Evolutionary conservation across 2,329 filamentous ascomycete genomes (phyloP).

Genomic region (Trichoderma gracile): DNA sequence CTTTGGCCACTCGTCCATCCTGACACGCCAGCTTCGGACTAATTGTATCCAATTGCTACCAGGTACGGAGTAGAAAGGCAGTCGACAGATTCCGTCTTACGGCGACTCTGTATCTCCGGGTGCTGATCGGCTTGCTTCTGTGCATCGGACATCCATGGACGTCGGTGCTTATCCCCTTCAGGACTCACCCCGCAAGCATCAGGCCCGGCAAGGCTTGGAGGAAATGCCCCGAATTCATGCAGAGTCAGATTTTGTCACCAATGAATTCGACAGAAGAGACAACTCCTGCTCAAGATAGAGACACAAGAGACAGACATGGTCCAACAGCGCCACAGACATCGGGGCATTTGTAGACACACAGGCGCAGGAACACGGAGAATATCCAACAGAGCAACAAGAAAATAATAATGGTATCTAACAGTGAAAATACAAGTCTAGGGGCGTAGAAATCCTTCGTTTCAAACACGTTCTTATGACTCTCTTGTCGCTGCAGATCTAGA

Average conservation of each 20-base stretch:
- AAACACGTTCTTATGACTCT: conserved; percentile 29
- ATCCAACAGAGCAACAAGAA: background rate
- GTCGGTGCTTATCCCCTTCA: conserved; percentile 14
- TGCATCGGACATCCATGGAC: background rate
- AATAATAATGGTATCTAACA: conserved; percentile 22
- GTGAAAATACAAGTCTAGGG: conserved; percentile 20
- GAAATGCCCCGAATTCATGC: background rate
- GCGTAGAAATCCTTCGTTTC: conserved; percentile 18
- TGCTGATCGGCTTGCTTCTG: background rate
- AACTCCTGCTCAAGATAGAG: background rate
- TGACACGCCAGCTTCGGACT: background rate
- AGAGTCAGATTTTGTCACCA: background rate
- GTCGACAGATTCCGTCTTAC: background rate
- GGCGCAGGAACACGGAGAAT: background rate
- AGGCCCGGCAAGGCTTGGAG: background rate
- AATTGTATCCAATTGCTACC: background rate
- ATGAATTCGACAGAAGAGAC: background rate
- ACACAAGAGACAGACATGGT: background rate
- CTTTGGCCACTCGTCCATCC: too few relatives aligned
- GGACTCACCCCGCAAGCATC: background rate
- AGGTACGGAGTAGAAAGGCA: too few relatives aligned
- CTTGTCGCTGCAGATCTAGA: conserved; percentile 40
- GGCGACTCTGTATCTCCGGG: background rate
- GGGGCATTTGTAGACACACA: too few relatives aligned
- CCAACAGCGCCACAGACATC: background rate